phyloP scores from a whole-genome alignment of 208 protist species.

The Balamuthia mandrillaris region DNA sequence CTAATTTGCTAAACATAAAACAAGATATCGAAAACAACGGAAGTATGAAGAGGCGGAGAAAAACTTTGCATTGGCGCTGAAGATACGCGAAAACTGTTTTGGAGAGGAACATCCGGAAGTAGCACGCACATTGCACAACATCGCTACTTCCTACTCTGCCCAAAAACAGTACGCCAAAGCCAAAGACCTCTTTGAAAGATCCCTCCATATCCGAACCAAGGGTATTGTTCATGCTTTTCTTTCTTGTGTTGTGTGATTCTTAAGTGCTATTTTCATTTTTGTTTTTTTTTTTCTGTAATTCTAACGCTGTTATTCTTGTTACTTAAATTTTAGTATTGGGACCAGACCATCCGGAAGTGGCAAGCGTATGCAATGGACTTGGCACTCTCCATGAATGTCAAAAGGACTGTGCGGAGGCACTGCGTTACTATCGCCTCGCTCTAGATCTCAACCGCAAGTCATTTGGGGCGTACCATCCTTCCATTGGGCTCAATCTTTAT shows the following conservation, averaged over 20 bases:
- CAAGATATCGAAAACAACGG: constrained; percentile 4
- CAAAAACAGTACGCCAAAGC: neutral
- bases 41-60: constrained; percentile 24
- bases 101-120: constrained; percentile 7
- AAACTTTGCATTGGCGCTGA: neutral
- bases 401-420: neutral
- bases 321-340: too few species aligned
- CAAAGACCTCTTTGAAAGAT: neutral
- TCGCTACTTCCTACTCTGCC: neutral
- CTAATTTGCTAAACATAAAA: too few species aligned
- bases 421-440: neutral
- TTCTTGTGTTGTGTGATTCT: too few species aligned
- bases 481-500: neutral
- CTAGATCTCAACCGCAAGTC: constrained; percentile 18
- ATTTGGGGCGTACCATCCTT: constrained; percentile 10
- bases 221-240: too few species aligned
- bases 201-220: neutral
- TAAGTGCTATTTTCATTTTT: too few species aligned
- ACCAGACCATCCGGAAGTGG: neutral
- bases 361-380: neutral
- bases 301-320: too few species aligned
- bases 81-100: constrained; percentile 7
- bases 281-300: too few species aligned
- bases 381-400: constrained; percentile 15
- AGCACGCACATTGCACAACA: constrained; percentile 9